Evolutionary conservation across 345 rosid species (phyloP).

Genomic region (Pugionium dolabratum): DNA sequence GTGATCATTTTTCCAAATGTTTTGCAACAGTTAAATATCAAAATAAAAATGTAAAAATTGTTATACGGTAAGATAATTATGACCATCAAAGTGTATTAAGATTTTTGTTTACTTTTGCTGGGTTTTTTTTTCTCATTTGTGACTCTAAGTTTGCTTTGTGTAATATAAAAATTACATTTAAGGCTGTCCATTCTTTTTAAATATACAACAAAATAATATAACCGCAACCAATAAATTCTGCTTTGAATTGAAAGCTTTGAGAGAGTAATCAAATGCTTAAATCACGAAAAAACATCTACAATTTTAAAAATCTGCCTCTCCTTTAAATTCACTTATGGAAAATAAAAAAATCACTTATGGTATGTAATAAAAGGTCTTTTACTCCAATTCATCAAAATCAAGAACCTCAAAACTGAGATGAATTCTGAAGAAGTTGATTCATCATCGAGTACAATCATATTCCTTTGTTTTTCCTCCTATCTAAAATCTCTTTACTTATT

Average conservation of each 20-base stretch:
- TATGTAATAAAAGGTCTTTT: too few relatives aligned
- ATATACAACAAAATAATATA: not conserved
- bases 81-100: too few relatives aligned
- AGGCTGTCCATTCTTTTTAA: not conserved
- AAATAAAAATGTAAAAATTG: too few relatives aligned
- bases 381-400: not conserved
- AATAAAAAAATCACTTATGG: too few relatives aligned
- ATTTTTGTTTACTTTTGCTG: too few relatives aligned
- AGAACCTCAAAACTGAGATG: slow-evolving; percentile 17
- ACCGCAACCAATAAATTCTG: not conserved
- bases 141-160: too few relatives aligned
- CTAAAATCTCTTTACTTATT: not conserved
- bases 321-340: slow-evolving; percentile 1
- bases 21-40: too few relatives aligned
- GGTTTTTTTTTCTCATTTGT: too few relatives aligned
- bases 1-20: too few relatives aligned
- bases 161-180: not conserved
- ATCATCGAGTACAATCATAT: slow-evolving; percentile 25
- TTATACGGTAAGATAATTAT: too few relatives aligned
- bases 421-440: slow-evolving; percentile 25
- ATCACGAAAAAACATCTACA: not conserved
- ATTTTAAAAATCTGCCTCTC: not conserved
- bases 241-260: not conserved
- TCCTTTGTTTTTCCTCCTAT: not conserved
- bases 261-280: slow-evolving; percentile 26